Conservation (phyloP, 306 rosid genomes). For the Betula pendula region DNA sequence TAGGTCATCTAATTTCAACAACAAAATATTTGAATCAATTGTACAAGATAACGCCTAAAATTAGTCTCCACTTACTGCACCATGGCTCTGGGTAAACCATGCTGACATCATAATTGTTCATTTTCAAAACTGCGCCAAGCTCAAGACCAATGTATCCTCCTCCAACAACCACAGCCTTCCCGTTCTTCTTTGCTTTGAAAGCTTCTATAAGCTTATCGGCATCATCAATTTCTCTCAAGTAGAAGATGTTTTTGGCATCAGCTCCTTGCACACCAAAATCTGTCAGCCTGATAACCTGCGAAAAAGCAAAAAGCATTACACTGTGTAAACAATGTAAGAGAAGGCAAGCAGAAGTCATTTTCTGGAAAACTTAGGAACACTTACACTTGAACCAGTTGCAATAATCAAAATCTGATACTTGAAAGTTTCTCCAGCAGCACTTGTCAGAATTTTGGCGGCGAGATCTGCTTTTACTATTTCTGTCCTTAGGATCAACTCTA, state of each 20-base stretch:
- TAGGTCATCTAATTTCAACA: not conserved
- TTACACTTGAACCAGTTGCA: conserved; percentile 93
- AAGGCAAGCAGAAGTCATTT: conserved; percentile 18
- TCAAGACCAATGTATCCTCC: conserved; percentile 98
- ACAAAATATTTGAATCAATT: not conserved
- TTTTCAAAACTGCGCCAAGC: conserved; percentile 77
- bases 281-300: conserved; percentile 75
- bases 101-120: conserved; percentile 71
- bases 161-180: conserved; percentile 90
- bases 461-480: conserved; percentile 88
- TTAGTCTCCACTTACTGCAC: conserved; percentile 83
- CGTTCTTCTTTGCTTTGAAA: conserved; percentile 75
- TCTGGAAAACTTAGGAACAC: conserved; percentile 22
- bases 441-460: conserved; percentile 61
- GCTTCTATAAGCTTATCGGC: conserved; percentile 76
- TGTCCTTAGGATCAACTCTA: conserved; percentile 74
- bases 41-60: not conserved
- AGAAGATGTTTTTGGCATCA: conserved; percentile 90
- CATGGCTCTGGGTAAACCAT: conserved; percentile 99
- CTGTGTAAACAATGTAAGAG: conserved; percentile 9
- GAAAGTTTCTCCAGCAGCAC: conserved; percentile 67
- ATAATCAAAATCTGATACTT: conserved; percentile 69
- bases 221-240: conserved; percentile 91
- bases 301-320: conserved; percentile 16
- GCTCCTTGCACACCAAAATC: conserved; percentile 97